A percentile compares a stretch with the other conserved stretches of the same genome.
These are phyloP conservation scores for Perkinsus olseni DNA, from an alignment of 169 alveolate species.

Conservation along the genomic window DNA sequence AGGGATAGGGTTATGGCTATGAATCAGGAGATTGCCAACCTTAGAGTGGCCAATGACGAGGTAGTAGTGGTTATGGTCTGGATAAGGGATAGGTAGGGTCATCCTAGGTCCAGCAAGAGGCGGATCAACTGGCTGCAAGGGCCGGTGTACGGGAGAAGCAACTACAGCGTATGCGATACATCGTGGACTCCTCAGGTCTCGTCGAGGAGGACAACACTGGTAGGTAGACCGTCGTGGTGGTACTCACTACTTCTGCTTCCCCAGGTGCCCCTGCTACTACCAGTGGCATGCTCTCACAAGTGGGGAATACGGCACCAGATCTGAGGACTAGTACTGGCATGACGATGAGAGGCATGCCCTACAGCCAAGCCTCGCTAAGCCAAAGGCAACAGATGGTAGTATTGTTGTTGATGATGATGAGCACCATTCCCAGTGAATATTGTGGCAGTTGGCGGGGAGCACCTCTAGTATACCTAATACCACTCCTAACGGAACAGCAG, in stretches of 20 bases:
- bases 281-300: not conserved
- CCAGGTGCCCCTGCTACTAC: not conserved
- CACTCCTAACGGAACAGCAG: not conserved
- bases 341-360: not conserved
- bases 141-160: not conserved
- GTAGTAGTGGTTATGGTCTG: not conserved
- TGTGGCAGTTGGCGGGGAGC: not conserved
- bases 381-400: not conserved
- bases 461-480: not conserved
- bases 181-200: not conserved
- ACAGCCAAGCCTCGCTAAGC: not conserved
- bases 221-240: not conserved
- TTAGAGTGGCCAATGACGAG: not conserved
- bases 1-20: not conserved
- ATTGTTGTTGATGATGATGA: not conserved
- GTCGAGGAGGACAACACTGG: not conserved
- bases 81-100: not conserved
- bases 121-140: not conserved
- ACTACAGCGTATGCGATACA: not conserved
- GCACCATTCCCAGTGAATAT: not conserved
- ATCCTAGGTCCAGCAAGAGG: not conserved
- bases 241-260: too few relatives aligned
- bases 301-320: not conserved
- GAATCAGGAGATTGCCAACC: not conserved
- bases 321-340: not conserved